phyloP scores from a whole-genome alignment of 371 early-diverging fungal genomes.

The Basidiobolus meristosporus region DNA sequence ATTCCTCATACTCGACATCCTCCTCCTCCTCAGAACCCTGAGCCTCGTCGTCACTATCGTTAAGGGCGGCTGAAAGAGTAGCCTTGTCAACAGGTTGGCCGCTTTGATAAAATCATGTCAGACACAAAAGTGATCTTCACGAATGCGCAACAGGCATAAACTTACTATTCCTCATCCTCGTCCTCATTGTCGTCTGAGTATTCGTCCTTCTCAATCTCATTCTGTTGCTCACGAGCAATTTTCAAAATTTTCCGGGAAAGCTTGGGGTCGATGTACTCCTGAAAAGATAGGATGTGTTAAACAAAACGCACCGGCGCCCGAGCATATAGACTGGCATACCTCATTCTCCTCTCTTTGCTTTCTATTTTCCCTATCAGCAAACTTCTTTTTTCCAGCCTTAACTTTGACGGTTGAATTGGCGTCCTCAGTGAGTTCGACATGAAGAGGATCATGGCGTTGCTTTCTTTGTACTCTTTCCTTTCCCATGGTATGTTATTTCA shows the following conservation, averaged over 20 bases:
- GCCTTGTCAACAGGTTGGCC: too few relatives aligned
- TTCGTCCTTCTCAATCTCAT: constrained; percentile 50
- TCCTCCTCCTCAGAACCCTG: constrained; percentile 21
- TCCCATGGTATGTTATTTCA: too few relatives aligned
- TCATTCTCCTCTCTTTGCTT: constrained; percentile 19
- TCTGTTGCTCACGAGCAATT: constrained; percentile 80
- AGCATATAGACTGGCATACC: constrained; percentile 4
- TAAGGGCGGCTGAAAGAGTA: constrained; percentile 2
- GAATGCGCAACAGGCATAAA: constrained; percentile 3
- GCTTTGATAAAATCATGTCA: too few relatives aligned
- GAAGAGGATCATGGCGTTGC: constrained; percentile 57
- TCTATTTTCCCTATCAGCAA: constrained; percentile 25
- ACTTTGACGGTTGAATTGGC: constrained; percentile 17
- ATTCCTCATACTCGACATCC: constrained; percentile 14
- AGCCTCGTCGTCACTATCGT: constrained; percentile 12
- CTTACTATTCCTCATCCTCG: constrained; percentile 10
- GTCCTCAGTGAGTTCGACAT: constrained; percentile 43
- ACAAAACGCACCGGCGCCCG: constrained; percentile 4
- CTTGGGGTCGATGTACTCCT: constrained; percentile 73
- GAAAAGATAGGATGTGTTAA: neutral
- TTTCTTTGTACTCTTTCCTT: constrained; percentile 4
- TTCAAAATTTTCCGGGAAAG: constrained; percentile 73
- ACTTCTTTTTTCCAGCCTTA: constrained; percentile 33
- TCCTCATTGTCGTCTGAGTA: constrained; percentile 11
- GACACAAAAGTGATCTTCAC: too few relatives aligned